phyloP scores from a whole-genome alignment of 2,329 filamentous ascomycete genomes.

The Fusarium tjaetaba region DNA sequence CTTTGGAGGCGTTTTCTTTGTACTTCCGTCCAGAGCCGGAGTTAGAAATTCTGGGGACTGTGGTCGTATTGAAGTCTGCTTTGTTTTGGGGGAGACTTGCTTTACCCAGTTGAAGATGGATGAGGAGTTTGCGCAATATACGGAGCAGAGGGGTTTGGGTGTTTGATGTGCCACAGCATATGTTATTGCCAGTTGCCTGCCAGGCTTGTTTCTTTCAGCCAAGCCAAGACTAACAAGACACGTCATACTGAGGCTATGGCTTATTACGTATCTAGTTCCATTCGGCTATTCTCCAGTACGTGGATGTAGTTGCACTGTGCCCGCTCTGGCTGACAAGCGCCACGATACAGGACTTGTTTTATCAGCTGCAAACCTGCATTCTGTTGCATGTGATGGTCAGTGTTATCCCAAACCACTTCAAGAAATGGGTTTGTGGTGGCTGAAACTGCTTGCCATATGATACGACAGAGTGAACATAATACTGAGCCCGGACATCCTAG shows the following conservation, averaged over 20 bases:
- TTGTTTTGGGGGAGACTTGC: slow-evolving; percentile 4
- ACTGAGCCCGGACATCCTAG: no score
- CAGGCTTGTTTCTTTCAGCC: no score
- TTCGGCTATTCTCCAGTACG: background rate
- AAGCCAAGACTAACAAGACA: background rate
- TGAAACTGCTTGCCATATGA: no score
- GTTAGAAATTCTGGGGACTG: background rate
- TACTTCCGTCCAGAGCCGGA: slow-evolving; percentile 1
- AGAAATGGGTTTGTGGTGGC: no score
- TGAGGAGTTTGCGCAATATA: background rate
- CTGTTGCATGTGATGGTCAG: background rate
- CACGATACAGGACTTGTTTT: background rate
- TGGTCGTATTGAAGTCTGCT: slow-evolving; percentile 22
- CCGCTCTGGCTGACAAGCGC: background rate
- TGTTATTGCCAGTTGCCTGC: no score
- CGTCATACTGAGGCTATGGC: background rate
- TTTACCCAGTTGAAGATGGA: slow-evolving; percentile 4
- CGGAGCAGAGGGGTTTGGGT: background rate
- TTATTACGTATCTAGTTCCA: background rate
- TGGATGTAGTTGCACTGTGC: background rate
- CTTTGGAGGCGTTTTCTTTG: slow-evolving; percentile 19
- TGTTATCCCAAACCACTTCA: fast-evolving
- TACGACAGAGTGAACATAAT: fast-evolving
- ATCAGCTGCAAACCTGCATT: fast-evolving
- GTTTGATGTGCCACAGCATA: background rate